Conservation (phyloP, 2,329 filamentous ascomycete genomes). For the Penicillium paneum region DNA sequence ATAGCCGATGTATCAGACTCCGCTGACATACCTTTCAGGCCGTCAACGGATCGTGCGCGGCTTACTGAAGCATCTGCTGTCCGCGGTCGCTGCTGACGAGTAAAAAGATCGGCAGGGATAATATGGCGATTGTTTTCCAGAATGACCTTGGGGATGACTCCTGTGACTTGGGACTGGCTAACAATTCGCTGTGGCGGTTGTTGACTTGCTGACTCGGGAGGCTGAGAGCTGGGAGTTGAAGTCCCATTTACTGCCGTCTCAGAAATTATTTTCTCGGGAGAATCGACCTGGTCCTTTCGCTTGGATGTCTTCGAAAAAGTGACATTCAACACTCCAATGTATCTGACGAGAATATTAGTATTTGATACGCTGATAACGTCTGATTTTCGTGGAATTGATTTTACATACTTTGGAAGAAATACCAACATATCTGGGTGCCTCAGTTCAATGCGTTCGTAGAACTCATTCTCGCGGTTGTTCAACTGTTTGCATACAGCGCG, state of each 20-base stretch:
- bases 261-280: constrained; percentile 13
- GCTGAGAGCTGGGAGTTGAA: constrained; percentile 12
- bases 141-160: constrained; percentile 80
- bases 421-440: constrained; percentile 84
- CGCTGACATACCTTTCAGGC: constrained; percentile 16
- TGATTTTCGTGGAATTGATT: not conserved
- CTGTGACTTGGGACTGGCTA: constrained; percentile 72
- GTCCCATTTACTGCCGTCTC: constrained; percentile 12
- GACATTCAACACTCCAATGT: constrained; percentile 95
- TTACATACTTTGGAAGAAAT: constrained; percentile 76
- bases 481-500: constrained; percentile 96
- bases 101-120: constrained; percentile 77
- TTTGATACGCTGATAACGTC: not conserved
- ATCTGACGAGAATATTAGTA: constrained; percentile 48
- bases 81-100: constrained; percentile 52
- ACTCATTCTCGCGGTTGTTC: constrained; percentile 97
- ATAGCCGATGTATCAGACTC: constrained; percentile 29
- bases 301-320: constrained; percentile 84
- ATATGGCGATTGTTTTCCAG: constrained; percentile 95
- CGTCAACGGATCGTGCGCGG: constrained; percentile 22
- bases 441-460: constrained; percentile 93
- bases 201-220: constrained; percentile 28
- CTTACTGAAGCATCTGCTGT: constrained; percentile 31
- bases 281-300: constrained; percentile 43
- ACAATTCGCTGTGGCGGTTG: constrained; percentile 54